Evolutionary conservation across 768 basidiomycete species (phyloP), one percentile per base, ranked within the genome.

Genomic region (Suillus variegatus): DNA sequence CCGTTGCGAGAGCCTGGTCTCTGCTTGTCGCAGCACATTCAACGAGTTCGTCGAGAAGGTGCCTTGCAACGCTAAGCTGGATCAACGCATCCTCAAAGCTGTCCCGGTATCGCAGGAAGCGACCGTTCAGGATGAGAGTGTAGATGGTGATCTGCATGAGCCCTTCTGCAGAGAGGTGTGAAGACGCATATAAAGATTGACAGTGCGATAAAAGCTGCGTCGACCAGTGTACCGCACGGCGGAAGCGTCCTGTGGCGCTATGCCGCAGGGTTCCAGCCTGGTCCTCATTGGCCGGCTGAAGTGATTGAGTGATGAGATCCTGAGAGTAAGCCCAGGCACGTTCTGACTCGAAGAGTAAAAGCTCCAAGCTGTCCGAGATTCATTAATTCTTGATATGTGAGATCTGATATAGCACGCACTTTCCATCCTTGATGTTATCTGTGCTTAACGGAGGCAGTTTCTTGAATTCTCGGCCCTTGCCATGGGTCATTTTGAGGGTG

Each of bases 301-400:
- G 73, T 22, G 88, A 80, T 56, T 84, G 79, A 3, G 82, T 73
- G 25, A 81, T 75, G 52, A 96, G 86, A 62, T 93, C 92, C 75
- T 96, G 93, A 6, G 95, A 89, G 76, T 95, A 88, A 1, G 93
- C 88, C 89, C 95, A 95, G 38, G 94, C 93, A 52, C 97, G 88
- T 75, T 99, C 97, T 10, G 94, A 87, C 74, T 97, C 94, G 71
- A 95, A 89, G 10, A 98, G 83, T 55, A 95, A 79, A 13, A 97
- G 84, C 70, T 96, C 90, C 6, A 96, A 83, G 71, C 93, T 94
- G 63, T 35, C 62, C 52, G 14, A 36, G 46, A 32, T 58, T 52
- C 55, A 63, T 56, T 54, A 44, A 57, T 20, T 28, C 18, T 20
- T 22, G 10, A 28, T 60, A 6, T 43, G 41, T 12, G 25, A 22